A percentile compares a stretch with the other conserved stretches of the same genome.
phyloP scores from a whole-genome alignment of 371 early-diverging fungal species.

The Mortierella sp. region DNA sequence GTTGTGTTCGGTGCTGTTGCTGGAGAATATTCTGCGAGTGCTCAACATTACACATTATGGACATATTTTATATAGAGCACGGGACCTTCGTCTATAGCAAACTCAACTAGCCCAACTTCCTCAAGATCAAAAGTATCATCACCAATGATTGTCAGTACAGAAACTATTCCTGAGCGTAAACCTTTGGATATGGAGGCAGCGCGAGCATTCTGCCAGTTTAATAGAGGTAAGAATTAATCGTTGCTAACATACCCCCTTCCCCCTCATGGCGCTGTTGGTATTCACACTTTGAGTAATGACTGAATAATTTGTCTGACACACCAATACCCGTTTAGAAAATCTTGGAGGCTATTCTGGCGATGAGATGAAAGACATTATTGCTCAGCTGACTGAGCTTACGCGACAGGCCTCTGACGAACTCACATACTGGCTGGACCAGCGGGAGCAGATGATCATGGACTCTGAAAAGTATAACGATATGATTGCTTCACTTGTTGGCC shows the following conservation, averaged over 20 bases:
- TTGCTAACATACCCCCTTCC: not conserved
- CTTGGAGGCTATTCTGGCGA: conserved; percentile 70
- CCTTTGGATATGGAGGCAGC: conserved; percentile 40
- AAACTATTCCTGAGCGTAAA: conserved; percentile 31
- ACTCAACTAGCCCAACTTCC: conserved; percentile 3
- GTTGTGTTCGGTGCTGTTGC: not conserved
- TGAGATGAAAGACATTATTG: conserved; percentile 69
- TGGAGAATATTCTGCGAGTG: not conserved
- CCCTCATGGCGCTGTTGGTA: not conserved
- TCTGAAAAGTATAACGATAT: conserved; percentile 90
- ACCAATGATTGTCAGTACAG: conserved; percentile 37
- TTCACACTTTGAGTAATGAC: not conserved
- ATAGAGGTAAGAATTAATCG: conserved; percentile 12
- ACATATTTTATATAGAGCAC: not conserved
- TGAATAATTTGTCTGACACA: too few species aligned
- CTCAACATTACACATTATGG: not conserved
- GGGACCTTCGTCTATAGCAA: conserved; percentile 25
- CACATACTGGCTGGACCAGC: conserved; percentile 82
- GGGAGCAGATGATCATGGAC: conserved; percentile 89
- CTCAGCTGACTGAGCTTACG: conserved; percentile 64
- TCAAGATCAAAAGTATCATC: conserved; percentile 37
- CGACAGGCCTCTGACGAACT: conserved; percentile 74
- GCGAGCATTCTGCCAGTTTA: conserved; percentile 42
- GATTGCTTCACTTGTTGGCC: conserved; percentile 84
- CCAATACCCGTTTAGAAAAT: conserved; percentile 58